phyloP scores from a whole-genome alignment of 176 grass and related monocot species.

The Typha latifolia region DNA sequence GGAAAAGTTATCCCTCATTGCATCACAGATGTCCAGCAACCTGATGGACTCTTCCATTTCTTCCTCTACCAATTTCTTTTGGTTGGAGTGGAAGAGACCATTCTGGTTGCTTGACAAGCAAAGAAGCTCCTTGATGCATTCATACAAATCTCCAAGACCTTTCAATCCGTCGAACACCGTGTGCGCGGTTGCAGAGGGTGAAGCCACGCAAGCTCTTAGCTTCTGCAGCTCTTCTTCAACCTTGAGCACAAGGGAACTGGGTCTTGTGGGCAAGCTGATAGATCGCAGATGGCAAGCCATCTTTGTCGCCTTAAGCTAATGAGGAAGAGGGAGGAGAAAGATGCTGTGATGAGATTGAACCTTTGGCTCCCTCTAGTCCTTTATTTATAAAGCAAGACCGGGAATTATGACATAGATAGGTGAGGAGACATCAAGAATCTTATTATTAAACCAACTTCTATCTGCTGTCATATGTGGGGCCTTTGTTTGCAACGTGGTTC shows the following conservation, averaged over 20 bases:
- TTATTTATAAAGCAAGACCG: not conserved
- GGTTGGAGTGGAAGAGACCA: slow-evolving; percentile 8
- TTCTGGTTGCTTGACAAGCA: slow-evolving; percentile 1
- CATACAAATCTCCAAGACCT: slow-evolving; percentile 2
- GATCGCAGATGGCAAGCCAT: slow-evolving; percentile 21
- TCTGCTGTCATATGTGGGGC: not conserved
- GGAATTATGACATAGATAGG: not conserved
- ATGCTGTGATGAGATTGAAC: slow-evolving; percentile 19
- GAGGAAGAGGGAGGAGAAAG: slow-evolving; percentile 6
- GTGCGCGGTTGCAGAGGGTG: slow-evolving; percentile 1
- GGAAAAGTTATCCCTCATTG: slow-evolving; percentile 32
- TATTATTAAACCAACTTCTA: not conserved
- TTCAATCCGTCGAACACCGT: slow-evolving; percentile 9
- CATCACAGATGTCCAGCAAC: slow-evolving; percentile 37
- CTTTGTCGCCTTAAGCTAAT: not conserved
- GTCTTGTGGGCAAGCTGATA: slow-evolving; percentile 15
- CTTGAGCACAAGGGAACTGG: slow-evolving; percentile 11
- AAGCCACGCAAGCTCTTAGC: slow-evolving; percentile 7
- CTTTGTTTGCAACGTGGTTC: not conserved
- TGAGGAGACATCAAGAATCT: not conserved
- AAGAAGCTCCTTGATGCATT: slow-evolving; percentile 20
- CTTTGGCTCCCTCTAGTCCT: slow-evolving; percentile 13
- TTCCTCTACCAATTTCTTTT: slow-evolving; percentile 10
- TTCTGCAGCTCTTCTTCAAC: slow-evolving; percentile 24
- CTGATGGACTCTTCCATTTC: slow-evolving; percentile 36